A percentile compares a stretch with the other conserved stretches of the same genome.
phyloP scores from a whole-genome alignment of 345 rosid genomes.

The Pseudoturritis turrita region DNA sequence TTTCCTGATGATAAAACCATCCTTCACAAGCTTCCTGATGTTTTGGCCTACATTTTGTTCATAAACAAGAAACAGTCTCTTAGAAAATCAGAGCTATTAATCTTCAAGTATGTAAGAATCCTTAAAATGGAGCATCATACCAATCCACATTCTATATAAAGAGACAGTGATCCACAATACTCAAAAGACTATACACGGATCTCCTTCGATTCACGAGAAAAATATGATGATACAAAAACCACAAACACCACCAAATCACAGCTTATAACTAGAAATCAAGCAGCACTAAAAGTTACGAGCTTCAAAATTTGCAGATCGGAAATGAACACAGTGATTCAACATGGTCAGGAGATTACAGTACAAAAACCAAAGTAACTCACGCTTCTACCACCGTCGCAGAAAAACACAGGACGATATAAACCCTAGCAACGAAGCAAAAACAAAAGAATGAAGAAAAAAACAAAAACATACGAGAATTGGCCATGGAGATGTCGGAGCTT shows the following conservation, averaged over 20 bases:
- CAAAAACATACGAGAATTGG: conserved; percentile 28
- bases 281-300: background rate
- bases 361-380: background rate
- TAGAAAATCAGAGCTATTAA: background rate
- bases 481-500: conserved; percentile 36
- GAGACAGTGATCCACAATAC: no score
- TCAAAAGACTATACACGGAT: background rate
- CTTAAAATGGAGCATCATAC: background rate
- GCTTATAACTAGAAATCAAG: background rate
- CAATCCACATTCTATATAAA: background rate
- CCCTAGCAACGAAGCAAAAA: background rate
- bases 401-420: background rate
- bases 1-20: conserved; percentile 95
- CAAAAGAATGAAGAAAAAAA: background rate
- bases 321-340: background rate
- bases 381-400: background rate
- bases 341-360: background rate
- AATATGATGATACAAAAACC: background rate
- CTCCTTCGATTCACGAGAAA: background rate
- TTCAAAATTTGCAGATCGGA: background rate
- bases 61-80: background rate
- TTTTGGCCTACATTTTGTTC: conserved; percentile 47
- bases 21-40: conserved; percentile 92
- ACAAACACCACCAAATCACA: background rate
- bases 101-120: background rate